Evolutionary conservation across 768 basidiomycete genomes (phyloP), one percentile per base, ranked within the genome.

Genomic region (Boletus sensibilis): DNA sequence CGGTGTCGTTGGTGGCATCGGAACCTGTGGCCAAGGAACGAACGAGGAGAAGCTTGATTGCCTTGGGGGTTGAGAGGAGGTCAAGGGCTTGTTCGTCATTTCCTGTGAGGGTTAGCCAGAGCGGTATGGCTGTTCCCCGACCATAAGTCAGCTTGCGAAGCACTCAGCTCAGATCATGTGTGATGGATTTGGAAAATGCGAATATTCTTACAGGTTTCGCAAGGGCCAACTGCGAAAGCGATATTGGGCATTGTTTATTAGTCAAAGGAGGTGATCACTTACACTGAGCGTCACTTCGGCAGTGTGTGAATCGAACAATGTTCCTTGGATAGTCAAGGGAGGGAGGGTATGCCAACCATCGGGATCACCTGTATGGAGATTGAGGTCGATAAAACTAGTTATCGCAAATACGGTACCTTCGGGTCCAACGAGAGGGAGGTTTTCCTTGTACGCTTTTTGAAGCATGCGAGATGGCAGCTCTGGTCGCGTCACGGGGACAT

Each of bases 61-160:
- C 74, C 9, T 66, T 65, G 0, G 79, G 75, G 23, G 61, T 69
- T 14, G 79, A 71, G 8, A 85, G 72, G 5, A 82, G 62, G 56
- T 84, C 82, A 11, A 85, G 73, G 0, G 79, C 80, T 20, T 80
- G 78, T 12, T 72, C 61, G 64, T 84, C 79, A 2, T 65, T 57
- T 25, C 79, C 72, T 23, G 62, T 71, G 33, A 85, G 59, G 4
- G 78, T 80, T n/a, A 85, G 55, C 40, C 71, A 65, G 9, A 86
- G 66, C 10, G 83, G 83, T 5, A 85, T 74, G 0, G 78, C 75
- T 9, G 79, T 78, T 8, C 80, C 81, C n/a, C 78, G 65, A 13
- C 81, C 75, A 64, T 77, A 84, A 5, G 72, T 75, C 13, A 82
- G 71, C 83, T 85, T 55, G 37, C 1, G 11, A 41, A 38, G 42